These are phyloP conservation scores for Cryptococcus sp. DNA, from an alignment of 1,284 basidiomycete species.

Conservation along the genomic window DNA sequence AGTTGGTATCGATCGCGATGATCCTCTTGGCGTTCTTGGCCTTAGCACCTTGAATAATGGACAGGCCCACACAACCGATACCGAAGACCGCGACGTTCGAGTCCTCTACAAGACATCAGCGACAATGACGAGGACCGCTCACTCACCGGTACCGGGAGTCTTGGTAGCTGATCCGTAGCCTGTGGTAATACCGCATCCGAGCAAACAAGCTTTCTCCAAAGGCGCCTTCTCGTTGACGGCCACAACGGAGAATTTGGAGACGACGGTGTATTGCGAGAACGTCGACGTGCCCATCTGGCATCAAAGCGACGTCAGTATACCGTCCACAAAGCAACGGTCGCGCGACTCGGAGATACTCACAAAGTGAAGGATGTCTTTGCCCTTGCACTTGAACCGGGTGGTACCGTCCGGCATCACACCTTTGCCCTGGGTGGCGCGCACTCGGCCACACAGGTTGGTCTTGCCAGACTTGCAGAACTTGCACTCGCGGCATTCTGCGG, in stretches of 20 bases:
- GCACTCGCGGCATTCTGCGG: slow-evolving; percentile 86
- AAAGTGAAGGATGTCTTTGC: slow-evolving; percentile 87
- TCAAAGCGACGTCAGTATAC: no score
- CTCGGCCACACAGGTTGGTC: slow-evolving; percentile 92
- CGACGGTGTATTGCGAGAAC: slow-evolving; percentile 98
- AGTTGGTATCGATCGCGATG: slow-evolving; percentile 92
- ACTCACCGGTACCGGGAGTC: slow-evolving; percentile 53
- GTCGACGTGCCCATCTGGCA: slow-evolving; percentile 94
- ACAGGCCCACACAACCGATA: slow-evolving; percentile 93
- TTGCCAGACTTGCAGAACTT: slow-evolving; percentile 99
- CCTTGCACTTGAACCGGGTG: slow-evolving; percentile 87
- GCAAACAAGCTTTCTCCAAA: slow-evolving; percentile 89
- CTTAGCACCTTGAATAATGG: slow-evolving; percentile 80
- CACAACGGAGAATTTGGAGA: slow-evolving; percentile 95
- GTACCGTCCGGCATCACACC: slow-evolving; percentile 94
- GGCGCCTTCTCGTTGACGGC: slow-evolving; percentile 82
- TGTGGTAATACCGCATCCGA: slow-evolving; percentile 97
- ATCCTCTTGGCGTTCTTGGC: slow-evolving; percentile 79
- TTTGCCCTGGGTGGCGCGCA: slow-evolving; percentile 91
- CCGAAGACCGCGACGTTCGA: slow-evolving; percentile 94
- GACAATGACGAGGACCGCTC: no score
- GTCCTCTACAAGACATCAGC: slow-evolving; percentile 60
- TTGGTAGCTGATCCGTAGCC: slow-evolving; percentile 62
- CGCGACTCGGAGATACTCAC: slow-evolving; percentile 56
- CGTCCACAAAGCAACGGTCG: not conserved